Evolutionary conservation across 2,329 filamentous ascomycete genomes (phyloP), one percentile per base, ranked within the genome.

Genomic region (Colletotrichum abscissum): DNA sequence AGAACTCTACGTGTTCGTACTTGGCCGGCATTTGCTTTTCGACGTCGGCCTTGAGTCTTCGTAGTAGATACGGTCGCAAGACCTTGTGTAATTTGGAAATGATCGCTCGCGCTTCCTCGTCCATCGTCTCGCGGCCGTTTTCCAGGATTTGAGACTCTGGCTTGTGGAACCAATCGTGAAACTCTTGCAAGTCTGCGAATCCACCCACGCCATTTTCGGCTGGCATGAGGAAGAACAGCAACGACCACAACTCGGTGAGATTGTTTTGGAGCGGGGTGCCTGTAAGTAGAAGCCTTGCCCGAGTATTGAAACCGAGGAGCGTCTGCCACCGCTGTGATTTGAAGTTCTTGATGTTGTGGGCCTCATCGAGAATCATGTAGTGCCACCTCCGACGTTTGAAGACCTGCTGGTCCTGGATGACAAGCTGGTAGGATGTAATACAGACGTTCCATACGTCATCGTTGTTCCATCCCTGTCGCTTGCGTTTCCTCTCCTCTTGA

Each of bases 321-420:
- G 95, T 96, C 81, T 98, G 97, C 95, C 97, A 99, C 75, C 96
- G 89, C 81, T 98, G 95, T 1, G 96, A 98, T 79, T 97, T 95
- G 87, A 98, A 99, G 83, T 99, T 99, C 80, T 99, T 98, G 88
- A 99, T 99, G 84, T 99, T 98, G 86, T 99, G 97, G 0, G 97
- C 97, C 84, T 99, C 97, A 78, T 99, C 97, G 1, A 99, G 90
- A 75, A 99, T 95, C 90, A 99, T 95, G 82, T 98, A 99, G 80
- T 98, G 95, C 97, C 97, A 99, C 66, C 91, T 90, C 42, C 96
- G 91, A 75, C 95, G 92, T 81, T 97, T 97, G 85, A 99, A 97
- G 1, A 97, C 95, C 77, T 96, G 93, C 76, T 97, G 93, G 80
- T 99, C 97, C 80, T 98, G 95, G 19, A 98, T 88, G 7, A 98